A percentile compares a stretch with the other conserved stretches of the same genome.
These are phyloP conservation scores for Singerocomus inundabilis DNA, from an alignment of 1,284 basidiomycete species.

Conservation along the genomic window DNA sequence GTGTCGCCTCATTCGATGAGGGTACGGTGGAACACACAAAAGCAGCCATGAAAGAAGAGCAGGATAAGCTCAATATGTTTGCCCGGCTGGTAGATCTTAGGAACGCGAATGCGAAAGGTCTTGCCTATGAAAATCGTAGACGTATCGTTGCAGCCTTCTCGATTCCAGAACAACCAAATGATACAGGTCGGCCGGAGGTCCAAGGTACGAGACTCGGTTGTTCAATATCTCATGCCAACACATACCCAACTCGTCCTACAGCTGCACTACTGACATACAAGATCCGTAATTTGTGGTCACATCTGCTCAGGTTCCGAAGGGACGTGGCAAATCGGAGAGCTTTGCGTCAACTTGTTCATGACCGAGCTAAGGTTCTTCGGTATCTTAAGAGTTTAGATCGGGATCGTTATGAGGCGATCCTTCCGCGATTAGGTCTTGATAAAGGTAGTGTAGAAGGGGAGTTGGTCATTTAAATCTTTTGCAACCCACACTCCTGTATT, in stretches of 20 bases:
- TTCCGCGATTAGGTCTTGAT: constrained; percentile 78
- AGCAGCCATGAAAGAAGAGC: constrained; percentile 41
- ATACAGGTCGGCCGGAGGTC: constrained; percentile 83
- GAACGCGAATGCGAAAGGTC: constrained; percentile 83
- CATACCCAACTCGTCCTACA: constrained; percentile 34
- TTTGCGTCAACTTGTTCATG: constrained; percentile 75
- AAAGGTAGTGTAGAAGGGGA: constrained; percentile 87
- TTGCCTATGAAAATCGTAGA: constrained; percentile 83
- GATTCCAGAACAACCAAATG: constrained; percentile 59
- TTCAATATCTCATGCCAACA: neutral
- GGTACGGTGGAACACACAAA: constrained; percentile 19
- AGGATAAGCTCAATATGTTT: constrained; percentile 62
- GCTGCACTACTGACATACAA: constrained; percentile 85
- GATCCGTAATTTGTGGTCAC: constrained; percentile 81
- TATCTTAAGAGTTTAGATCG: constrained; percentile 73
- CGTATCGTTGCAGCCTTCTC: constrained; percentile 84
- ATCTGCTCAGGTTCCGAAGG: constrained; percentile 66
- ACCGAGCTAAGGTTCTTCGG: constrained; percentile 80
- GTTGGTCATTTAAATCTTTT: constrained; percentile 52
- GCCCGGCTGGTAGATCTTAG: constrained; percentile 78
- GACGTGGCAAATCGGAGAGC: constrained; percentile 79
- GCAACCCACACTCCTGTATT: too few species aligned
- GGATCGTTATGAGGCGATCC: constrained; percentile 70
- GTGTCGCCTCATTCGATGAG: constrained; percentile 19
- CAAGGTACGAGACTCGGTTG: constrained; percentile 67